Evolutionary conservation across 495 filamentous ascomycete genomes (phyloP), one percentile per base, ranked within the genome.

Genomic region (Trichocladium uniseriatum): DNA sequence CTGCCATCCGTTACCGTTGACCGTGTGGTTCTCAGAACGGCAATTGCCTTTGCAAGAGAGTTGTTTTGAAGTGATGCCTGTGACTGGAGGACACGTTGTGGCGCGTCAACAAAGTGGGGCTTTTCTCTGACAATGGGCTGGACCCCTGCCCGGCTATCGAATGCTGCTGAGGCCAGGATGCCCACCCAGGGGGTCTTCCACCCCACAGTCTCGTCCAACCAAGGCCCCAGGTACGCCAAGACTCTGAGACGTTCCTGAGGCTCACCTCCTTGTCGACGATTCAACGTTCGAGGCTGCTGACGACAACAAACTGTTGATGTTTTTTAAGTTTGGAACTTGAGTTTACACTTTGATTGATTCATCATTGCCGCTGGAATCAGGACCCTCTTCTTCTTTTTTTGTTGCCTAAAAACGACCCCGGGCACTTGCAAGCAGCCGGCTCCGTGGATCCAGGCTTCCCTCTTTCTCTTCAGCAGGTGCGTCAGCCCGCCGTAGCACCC

Each of bases 21-120:
- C 24, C 3, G 8, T 27, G 24, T 27, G 24, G 24, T 27, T 27
- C 24, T n/a, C n/a, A n/a, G n/a, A n/a, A n/a, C n/a, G n/a, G n/a
- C 24, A 27, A 27, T 27, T 8, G 24, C 8, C 4, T 8, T 27
- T 27, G 24, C 24, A 3, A 27, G 24, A 3, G 24, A 27, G 24
- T 27, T 27, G 24, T 27, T 27, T 27, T 8, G 24, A 27, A 27
- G 24, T n/a, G n/a, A n/a, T n/a, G n/a, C n/a, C n/a, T n/a, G n/a
- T 29, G 19, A 20, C 41, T 31, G 20, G 14, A 45, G 43, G 43
- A 52, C 50, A 52, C 43, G 44, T 53, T 48, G 45, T 48, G 45
- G 45, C 38, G 51, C 8, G 24, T 27, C 24, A 11, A 16, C 20
- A 32, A 6, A 14, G 52, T 37, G 52, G 52, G 52, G 45, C 52